Conservation (phyloP, 331 rosid genomes). For the Saraca asoca region DNA sequence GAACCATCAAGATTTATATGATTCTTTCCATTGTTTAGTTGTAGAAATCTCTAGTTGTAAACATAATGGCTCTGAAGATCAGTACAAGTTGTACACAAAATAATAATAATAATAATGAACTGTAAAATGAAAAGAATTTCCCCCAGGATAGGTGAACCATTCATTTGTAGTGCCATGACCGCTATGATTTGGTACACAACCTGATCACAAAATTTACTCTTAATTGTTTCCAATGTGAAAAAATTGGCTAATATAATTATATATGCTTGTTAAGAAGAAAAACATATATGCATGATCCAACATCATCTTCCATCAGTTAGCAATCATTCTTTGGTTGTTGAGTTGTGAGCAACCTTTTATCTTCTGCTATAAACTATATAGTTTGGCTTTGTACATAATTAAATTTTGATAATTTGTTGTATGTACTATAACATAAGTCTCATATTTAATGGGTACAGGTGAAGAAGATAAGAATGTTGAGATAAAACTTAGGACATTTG, state of each 20-base stretch:
- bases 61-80: conserved; percentile 2
- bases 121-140: conserved; percentile 2
- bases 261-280: background rate
- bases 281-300: conserved; percentile 2
- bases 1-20: conserved; percentile 11
- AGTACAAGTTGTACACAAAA: conserved; percentile 4
- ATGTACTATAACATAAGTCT: conserved; percentile 33
- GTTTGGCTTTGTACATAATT: conserved; percentile 36
- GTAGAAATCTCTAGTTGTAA: conserved; percentile 20
- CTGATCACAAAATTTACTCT: too few relatives aligned
- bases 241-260: conserved; percentile 1
- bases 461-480: conserved; percentile 95
- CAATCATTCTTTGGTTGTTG: conserved; percentile 19
- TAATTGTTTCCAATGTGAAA: background rate
- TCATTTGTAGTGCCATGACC: conserved; percentile 24
- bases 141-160: background rate
- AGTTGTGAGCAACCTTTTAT: conserved; percentile 39
- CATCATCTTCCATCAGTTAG: conserved; percentile 8
- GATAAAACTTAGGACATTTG: conserved; percentile 90
- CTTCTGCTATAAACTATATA: conserved; percentile 30
- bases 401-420: conserved; percentile 31
- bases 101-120: background rate
- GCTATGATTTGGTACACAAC: background rate
- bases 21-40: conserved; percentile 18
- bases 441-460: conserved; percentile 66